Evolutionary conservation across 495 filamentous ascomycete species (phyloP).

Genomic region (Penicillium lividum): DNA sequence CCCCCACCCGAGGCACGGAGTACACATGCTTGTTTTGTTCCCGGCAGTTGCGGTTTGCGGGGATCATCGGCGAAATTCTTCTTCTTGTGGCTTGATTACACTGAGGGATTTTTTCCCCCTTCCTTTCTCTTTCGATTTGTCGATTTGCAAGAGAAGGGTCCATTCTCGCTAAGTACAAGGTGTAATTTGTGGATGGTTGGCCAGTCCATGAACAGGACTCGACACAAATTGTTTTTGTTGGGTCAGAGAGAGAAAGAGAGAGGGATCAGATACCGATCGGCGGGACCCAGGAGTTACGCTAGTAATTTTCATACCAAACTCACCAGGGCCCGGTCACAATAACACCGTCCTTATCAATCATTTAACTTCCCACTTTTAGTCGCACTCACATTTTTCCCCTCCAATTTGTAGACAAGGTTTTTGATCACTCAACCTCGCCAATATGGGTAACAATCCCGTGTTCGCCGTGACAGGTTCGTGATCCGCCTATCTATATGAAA

Average conservation of each 20-base stretch:
- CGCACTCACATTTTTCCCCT: background rate
- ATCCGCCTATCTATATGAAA: background rate
- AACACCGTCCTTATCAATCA: constrained; percentile 22
- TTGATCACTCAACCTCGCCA: background rate
- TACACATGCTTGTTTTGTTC: background rate
- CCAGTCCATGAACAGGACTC: too few species aligned
- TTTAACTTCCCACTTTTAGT: constrained; percentile 4
- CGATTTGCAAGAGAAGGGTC: background rate
- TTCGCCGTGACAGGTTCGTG: constrained; percentile 28
- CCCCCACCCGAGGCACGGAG: background rate
- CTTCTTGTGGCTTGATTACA: background rate
- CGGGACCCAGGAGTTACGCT: constrained; percentile 5
- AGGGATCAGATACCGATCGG: constrained; percentile 17
- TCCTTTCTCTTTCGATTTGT: background rate
- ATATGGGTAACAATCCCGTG: constrained; percentile 19
- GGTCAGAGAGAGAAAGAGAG: background rate
- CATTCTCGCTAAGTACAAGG: background rate
- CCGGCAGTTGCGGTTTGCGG: constrained; percentile 1
- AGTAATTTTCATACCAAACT: constrained; percentile 18
- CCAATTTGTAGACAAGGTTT: background rate
- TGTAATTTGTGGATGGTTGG: background rate
- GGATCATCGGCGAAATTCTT: background rate
- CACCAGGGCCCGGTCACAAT: background rate
- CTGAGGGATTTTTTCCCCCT: background rate
- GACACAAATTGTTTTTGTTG: background rate